phyloP scores from a whole-genome alignment of 176 grass and related monocot genomes.

The Tillandsia leiboldiana region DNA sequence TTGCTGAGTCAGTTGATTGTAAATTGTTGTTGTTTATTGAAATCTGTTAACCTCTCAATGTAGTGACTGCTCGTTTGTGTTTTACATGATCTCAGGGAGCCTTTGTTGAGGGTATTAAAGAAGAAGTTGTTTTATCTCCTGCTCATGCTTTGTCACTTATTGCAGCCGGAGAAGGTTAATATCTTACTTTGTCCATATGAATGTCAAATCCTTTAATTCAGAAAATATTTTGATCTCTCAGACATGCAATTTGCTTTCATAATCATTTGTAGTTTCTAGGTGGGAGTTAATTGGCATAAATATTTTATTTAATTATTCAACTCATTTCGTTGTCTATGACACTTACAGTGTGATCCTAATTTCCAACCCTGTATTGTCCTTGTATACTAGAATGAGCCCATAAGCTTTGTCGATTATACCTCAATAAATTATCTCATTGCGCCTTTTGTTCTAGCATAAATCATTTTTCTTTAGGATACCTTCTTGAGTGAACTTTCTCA shows the following conservation, averaged over 20 bases:
- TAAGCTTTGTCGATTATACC: too few relatives aligned
- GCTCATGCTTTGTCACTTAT: conserved; percentile 97
- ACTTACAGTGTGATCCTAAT: too few relatives aligned
- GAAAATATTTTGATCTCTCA: not conserved
- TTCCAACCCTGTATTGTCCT: too few relatives aligned
- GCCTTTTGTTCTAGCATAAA: conserved; percentile 9
- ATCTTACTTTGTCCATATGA: conserved; percentile 4
- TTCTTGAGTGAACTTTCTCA: too few relatives aligned
- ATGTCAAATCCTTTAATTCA: not conserved
- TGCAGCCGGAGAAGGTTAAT: conserved; percentile 91
- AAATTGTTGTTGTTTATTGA: not conserved
- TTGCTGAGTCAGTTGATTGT: not conserved
- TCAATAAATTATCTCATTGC: not conserved
- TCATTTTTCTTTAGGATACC: conserved; percentile 11
- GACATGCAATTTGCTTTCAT: too few relatives aligned
- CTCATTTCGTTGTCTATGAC: too few relatives aligned
- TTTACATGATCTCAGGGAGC: conserved; percentile 59
- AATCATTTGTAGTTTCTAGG: too few relatives aligned
- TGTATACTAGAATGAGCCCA: too few relatives aligned
- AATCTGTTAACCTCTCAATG: not conserved
- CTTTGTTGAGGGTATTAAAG: conserved; percentile 98
- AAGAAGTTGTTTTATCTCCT: conserved; percentile 98
- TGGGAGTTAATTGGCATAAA: too few relatives aligned
- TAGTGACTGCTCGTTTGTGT: conserved; percentile 8
- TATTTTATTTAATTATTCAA: too few relatives aligned